Percentiles rank a stretch among this genome's conserved stretches.
Conservation (phyloP, 1,139 yeast species). For the Debaryomyces udenii region DNA sequence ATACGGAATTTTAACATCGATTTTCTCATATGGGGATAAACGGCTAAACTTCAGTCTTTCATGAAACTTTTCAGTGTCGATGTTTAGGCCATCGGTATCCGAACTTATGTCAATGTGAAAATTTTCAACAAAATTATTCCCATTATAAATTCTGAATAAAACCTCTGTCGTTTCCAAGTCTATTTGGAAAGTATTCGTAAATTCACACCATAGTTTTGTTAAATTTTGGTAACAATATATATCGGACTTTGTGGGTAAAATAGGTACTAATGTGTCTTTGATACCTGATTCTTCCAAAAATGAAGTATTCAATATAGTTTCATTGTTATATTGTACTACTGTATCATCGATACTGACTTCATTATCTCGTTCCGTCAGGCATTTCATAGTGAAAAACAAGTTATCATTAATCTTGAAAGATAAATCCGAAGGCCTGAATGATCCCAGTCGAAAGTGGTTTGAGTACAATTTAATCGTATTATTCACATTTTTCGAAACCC, state of each 20-base stretch:
- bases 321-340: constrained; percentile 7
- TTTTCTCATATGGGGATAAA: constrained; percentile 15
- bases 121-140: constrained; percentile 18
- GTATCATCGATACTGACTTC: constrained; percentile 13
- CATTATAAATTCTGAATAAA: constrained; percentile 25
- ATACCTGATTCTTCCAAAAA: constrained; percentile 12
- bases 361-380: constrained; percentile 10
- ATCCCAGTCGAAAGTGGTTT: constrained; percentile 28
- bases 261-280: not conserved
- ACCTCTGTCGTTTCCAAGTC: constrained; percentile 27
- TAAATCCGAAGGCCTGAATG: constrained; percentile 26
- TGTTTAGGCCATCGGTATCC: constrained; percentile 21
- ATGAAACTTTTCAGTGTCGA: constrained; percentile 17
- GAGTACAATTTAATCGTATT: constrained; percentile 26
- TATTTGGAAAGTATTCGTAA: constrained; percentile 20
- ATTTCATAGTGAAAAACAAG: constrained; percentile 17
- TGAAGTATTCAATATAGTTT: constrained; percentile 10
- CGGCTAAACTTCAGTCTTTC: not conserved
- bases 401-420: constrained; percentile 25
- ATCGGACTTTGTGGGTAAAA: not conserved
- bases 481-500: constrained; percentile 12
- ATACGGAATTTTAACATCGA: constrained; percentile 27
- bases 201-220: constrained; percentile 27
- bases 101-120: constrained; percentile 20
- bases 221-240: constrained; percentile 20